A percentile compares a stretch with the other conserved stretches of the same genome.
phyloP scores from a whole-genome alignment of 1,284 basidiomycete genomes.

The Inonotus hispidus region DNA sequence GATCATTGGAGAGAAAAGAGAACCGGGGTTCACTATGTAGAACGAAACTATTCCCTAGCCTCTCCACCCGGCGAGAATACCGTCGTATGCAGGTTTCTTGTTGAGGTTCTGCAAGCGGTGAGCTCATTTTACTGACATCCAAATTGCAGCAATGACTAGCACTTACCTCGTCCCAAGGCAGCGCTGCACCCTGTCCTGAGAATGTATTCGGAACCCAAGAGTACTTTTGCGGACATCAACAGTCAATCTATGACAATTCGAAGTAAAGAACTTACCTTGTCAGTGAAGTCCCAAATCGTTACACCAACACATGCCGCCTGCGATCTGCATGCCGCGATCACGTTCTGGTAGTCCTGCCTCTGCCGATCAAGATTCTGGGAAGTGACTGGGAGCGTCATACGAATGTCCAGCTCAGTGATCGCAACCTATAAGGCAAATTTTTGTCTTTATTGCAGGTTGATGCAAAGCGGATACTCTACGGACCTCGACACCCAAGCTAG shows the following conservation, averaged over 20 bases:
- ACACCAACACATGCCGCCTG: slow-evolving; percentile 41
- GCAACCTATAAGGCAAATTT: slow-evolving; percentile 23
- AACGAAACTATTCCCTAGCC: too few relatives aligned
- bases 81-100: slow-evolving; percentile 21
- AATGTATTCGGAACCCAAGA: slow-evolving; percentile 23
- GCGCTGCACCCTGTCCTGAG: slow-evolving; percentile 22
- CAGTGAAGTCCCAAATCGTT: slow-evolving; percentile 47
- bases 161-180: slow-evolving; percentile 22
- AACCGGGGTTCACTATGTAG: too few relatives aligned
- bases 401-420: slow-evolving; percentile 50
- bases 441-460: not conserved
- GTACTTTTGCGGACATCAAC: slow-evolving; percentile 10
- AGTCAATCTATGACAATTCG: not conserved
- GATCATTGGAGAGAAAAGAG: too few relatives aligned
- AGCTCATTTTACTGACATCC: not conserved
- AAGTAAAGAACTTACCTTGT: slow-evolving; percentile 27
- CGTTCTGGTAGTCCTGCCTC: slow-evolving; percentile 41
- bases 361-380: slow-evolving; percentile 43
- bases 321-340: slow-evolving; percentile 39
- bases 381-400: slow-evolving; percentile 46
- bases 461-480: not conserved
- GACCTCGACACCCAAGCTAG: slow-evolving; percentile 46
- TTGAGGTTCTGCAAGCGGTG: slow-evolving; percentile 15
- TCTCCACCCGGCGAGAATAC: slow-evolving; percentile 18
- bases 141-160: not conserved